A percentile compares a stretch with the other conserved stretches of the same genome.
phyloP scores from a whole-genome alignment of 2,329 filamentous ascomycete genomes.

The Bipolaris gigantea region DNA sequence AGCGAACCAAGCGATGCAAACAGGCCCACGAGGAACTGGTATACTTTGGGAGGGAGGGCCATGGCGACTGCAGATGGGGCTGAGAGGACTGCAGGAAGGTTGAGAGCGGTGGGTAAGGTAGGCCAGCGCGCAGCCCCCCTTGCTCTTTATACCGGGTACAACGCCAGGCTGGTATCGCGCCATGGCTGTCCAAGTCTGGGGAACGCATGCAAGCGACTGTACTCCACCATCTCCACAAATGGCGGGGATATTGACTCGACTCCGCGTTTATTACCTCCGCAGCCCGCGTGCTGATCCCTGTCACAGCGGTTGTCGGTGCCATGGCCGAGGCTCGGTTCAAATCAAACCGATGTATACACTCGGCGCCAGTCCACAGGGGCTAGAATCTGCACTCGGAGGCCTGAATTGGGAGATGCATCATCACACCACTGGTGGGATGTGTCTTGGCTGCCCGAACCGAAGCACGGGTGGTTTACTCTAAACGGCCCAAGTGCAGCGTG shows the following conservation, averaged over 20 bases:
- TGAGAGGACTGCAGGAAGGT: slow-evolving; percentile 6
- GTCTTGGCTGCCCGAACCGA: not conserved
- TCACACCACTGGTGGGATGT: slow-evolving; percentile 11
- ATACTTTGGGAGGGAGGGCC: slow-evolving; percentile 60
- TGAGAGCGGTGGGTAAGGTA: slow-evolving; percentile 8
- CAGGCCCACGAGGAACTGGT: slow-evolving; percentile 62
- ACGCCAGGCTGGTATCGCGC: slow-evolving; percentile 3
- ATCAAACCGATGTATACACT: slow-evolving; percentile 10
- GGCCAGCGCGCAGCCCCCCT: slow-evolving; percentile 13
- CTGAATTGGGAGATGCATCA: not conserved
- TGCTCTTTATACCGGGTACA: slow-evolving; percentile 24
- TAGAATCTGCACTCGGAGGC: not conserved
- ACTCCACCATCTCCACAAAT: slow-evolving; percentile 24
- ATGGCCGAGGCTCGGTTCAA: slow-evolving; percentile 21
- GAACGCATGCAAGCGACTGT: slow-evolving; percentile 13
- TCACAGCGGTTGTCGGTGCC: slow-evolving; percentile 5
- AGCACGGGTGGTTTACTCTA: slow-evolving; percentile 5
- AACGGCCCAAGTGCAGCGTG: slow-evolving; percentile 1
- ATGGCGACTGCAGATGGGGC: slow-evolving; percentile 42
- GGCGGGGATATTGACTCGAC: slow-evolving; percentile 18
- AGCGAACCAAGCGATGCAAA: slow-evolving; percentile 63
- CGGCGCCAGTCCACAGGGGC: slow-evolving; percentile 4
- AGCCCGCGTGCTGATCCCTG: slow-evolving; percentile 9
- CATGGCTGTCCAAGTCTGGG: slow-evolving; percentile 14
- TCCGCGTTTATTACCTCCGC: slow-evolving; percentile 19